These are phyloP conservation scores for Epicoccum sorghinum DNA, from an alignment of 2,329 filamentous ascomycete genomes.

Conservation along the genomic window DNA sequence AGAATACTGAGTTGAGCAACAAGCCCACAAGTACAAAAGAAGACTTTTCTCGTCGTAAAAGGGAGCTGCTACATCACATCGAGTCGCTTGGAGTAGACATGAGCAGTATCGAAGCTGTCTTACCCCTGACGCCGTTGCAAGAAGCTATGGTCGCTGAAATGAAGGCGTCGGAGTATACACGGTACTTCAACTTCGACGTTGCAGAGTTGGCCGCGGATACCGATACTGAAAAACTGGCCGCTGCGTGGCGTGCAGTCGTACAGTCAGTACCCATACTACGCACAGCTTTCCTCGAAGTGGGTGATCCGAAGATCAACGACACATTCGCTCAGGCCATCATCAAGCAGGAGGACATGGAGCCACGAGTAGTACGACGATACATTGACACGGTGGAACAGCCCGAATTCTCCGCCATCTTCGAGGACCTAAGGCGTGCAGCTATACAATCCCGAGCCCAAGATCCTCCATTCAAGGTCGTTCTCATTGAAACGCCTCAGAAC, in stretches of 20 bases:
- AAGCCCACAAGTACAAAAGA: constrained; percentile 1
- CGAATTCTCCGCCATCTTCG: constrained; percentile 41
- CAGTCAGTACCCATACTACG: constrained; percentile 71
- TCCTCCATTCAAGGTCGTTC: constrained; percentile 45
- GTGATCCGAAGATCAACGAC: constrained; percentile 62
- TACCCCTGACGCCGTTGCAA: constrained; percentile 83
- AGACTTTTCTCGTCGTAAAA: constrained; percentile 28
- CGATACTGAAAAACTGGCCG: constrained; percentile 62
- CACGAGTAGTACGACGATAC: constrained; percentile 10
- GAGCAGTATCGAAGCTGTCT: constrained; percentile 60
- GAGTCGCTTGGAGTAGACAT: constrained; percentile 42
- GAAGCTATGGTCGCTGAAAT: constrained; percentile 87
- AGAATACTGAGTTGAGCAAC: not conserved
- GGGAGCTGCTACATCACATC: constrained; percentile 50
- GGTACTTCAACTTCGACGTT: constrained; percentile 87
- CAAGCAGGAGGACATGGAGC: not conserved
- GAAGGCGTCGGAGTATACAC: constrained; percentile 71
- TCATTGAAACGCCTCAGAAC: constrained; percentile 43
- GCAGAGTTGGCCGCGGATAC: constrained; percentile 64
- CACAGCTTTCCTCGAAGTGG: constrained; percentile 72
- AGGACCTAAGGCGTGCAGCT: constrained; percentile 46
- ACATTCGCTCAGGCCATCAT: constrained; percentile 59
- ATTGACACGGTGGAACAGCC: constrained; percentile 20
- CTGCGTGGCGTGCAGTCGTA: constrained; percentile 68
- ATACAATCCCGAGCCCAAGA: not conserved